These are phyloP conservation scores for Acaromyces ingoldii DNA, from an alignment of 1,284 basidiomycete species.

Conservation along the genomic window DNA sequence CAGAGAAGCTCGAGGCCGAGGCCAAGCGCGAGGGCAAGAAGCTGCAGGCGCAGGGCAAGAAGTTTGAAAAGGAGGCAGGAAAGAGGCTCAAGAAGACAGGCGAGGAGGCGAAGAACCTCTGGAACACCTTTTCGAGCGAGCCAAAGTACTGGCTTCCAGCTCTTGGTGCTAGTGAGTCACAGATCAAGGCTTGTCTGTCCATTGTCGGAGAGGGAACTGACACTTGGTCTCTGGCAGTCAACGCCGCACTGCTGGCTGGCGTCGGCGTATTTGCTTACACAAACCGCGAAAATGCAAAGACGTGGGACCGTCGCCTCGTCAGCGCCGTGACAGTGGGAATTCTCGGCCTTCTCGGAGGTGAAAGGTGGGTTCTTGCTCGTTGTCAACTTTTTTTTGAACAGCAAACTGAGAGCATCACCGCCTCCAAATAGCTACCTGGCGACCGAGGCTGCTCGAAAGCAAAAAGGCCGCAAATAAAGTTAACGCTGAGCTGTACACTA, in stretches of 20 bases:
- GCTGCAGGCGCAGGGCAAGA: conserved; percentile 26
- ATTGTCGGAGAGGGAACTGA: too few relatives aligned
- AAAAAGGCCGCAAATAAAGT: conserved; percentile 19
- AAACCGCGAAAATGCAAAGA: conserved; percentile 34
- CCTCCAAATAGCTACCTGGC: conserved; percentile 22
- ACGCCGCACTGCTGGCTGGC: conserved; percentile 43
- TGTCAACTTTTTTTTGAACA: neutral
- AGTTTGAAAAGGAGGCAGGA: conserved; percentile 17
- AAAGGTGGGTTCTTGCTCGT: conserved; percentile 16
- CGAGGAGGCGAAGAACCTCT: conserved; percentile 26
- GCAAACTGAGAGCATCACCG: neutral
- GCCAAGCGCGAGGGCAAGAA: conserved; percentile 18
- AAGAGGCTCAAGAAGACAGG: conserved; percentile 39
- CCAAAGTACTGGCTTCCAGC: conserved; percentile 46
- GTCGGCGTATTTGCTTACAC: conserved; percentile 46
- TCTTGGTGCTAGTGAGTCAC: conserved; percentile 31
- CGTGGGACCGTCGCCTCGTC: conserved; percentile 38
- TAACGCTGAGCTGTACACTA: too few relatives aligned
- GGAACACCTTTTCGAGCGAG: conserved; percentile 38
- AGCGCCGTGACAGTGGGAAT: conserved; percentile 38
- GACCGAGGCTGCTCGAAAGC: conserved; percentile 32
- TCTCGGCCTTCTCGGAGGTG: conserved; percentile 37
- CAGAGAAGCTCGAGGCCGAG: conserved; percentile 1
- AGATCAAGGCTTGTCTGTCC: too few relatives aligned
- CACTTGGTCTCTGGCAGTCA: too few relatives aligned